Evolutionary conservation across 768 basidiomycete genomes (phyloP).

Genomic region (Floccularia luteovirens): DNA sequence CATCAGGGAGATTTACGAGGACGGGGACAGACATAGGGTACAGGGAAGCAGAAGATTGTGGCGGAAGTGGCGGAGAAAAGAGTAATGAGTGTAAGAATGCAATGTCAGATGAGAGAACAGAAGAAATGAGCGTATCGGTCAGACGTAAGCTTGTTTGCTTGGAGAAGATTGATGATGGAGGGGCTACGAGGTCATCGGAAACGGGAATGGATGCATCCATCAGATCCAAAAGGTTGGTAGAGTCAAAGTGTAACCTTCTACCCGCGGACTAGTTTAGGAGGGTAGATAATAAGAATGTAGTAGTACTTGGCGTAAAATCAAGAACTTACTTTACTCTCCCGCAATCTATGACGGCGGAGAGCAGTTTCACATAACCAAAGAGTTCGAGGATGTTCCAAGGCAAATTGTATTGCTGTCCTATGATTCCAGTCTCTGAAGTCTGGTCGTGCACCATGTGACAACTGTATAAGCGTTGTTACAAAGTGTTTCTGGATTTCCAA

Average conservation of each 20-base stretch:
- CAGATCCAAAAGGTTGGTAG: slow-evolving; percentile 28
- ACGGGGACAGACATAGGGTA: slow-evolving; percentile 39
- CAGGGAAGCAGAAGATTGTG: slow-evolving; percentile 29
- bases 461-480: slow-evolving; percentile 26
- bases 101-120: slow-evolving; percentile 41
- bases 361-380: slow-evolving; percentile 67
- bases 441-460: slow-evolving; percentile 64
- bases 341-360: slow-evolving; percentile 53
- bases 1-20: slow-evolving; percentile 64
- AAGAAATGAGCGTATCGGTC: slow-evolving; percentile 48
- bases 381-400: slow-evolving; percentile 50
- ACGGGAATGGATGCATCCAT: slow-evolving; percentile 28
- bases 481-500: neutral
- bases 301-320: slow-evolving; percentile 4
- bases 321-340: slow-evolving; percentile 47
- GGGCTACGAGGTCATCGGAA: slow-evolving; percentile 29
- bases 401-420: slow-evolving; percentile 65
- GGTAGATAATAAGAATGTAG: slow-evolving; percentile 7
- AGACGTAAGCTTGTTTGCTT: slow-evolving; percentile 30
- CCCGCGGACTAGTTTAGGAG: slow-evolving; percentile 27
- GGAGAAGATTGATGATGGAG: slow-evolving; percentile 33
- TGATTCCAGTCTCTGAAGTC: slow-evolving; percentile 69
- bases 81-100: slow-evolving; percentile 46
- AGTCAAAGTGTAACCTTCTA: slow-evolving; percentile 24
- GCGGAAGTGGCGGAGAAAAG: slow-evolving; percentile 35